These are phyloP conservation scores for Guadua angustifolia DNA, from an alignment of 176 grass and related monocot genomes.

Conservation along the genomic window DNA sequence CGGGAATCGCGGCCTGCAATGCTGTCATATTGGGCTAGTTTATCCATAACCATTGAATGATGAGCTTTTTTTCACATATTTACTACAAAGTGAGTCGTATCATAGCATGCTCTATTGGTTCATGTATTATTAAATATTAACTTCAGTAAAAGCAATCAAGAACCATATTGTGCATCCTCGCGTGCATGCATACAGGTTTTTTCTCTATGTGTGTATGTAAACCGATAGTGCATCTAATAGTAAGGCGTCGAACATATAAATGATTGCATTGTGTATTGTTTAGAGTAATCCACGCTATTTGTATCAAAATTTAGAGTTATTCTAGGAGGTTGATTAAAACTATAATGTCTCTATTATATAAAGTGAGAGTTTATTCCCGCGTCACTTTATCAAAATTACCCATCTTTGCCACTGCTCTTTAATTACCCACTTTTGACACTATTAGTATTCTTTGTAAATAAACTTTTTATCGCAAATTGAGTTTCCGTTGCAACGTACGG, in stretches of 20 bases:
- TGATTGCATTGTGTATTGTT: background rate
- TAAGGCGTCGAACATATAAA: background rate
- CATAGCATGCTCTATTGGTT: background rate
- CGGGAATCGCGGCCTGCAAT: background rate
- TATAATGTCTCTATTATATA: too few species aligned
- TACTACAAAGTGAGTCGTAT: too few species aligned
- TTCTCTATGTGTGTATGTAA: too few species aligned
- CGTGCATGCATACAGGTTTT: background rate
- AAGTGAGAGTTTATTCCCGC: too few species aligned
- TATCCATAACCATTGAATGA: background rate
- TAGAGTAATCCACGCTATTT: background rate
- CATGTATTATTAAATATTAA: background rate
- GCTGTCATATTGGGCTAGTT: rapidly evolving
- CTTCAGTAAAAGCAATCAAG: background rate
- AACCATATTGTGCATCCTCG: background rate
- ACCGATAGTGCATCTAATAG: background rate
- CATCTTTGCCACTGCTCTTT: too few species aligned
- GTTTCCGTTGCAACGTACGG: too few species aligned
- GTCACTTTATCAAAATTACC: too few species aligned
- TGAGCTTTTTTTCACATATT: background rate
- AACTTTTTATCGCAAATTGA: too few species aligned
- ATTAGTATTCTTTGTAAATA: too few species aligned
- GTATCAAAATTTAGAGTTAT: background rate
- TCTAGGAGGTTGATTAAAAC: background rate
- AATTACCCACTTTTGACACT: too few species aligned